A percentile compares a stretch with the other conserved stretches of the same genome.
phyloP scores from a whole-genome alignment of 2,329 filamentous ascomycete species.

The Pleomassaria siparia region DNA sequence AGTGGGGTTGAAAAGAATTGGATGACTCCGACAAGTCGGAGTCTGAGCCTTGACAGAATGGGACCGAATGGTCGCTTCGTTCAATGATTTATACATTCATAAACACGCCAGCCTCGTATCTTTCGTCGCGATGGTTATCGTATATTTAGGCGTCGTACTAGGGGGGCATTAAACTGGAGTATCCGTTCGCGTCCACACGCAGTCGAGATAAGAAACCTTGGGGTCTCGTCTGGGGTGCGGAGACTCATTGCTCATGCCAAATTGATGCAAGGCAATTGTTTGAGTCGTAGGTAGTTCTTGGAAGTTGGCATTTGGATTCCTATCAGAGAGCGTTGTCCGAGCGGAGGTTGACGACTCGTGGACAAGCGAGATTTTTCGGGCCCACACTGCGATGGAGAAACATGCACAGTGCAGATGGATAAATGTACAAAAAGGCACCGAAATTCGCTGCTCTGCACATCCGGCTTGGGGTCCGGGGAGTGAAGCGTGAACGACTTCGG shows the following conservation, averaged over 20 bases:
- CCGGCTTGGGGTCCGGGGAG: too few species aligned
- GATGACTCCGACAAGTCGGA: background rate
- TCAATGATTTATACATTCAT: conserved; percentile 1
- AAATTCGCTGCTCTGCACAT: too few species aligned
- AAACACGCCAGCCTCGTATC: background rate
- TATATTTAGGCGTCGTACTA: background rate
- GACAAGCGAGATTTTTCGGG: background rate
- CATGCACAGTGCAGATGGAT: too few species aligned
- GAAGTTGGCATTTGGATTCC: background rate
- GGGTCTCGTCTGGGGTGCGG: background rate
- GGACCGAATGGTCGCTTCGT: background rate
- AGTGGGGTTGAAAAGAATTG: background rate
- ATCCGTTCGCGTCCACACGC: background rate
- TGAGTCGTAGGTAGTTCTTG: background rate
- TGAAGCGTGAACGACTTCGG: background rate
- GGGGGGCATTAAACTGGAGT: background rate
- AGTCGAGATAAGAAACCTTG: background rate
- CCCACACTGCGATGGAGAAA: background rate
- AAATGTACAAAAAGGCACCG: too few species aligned
- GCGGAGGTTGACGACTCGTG: background rate
- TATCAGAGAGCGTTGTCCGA: background rate
- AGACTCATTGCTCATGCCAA: background rate
- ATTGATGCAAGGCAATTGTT: background rate
- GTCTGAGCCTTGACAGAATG: background rate
- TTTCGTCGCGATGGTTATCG: background rate